Evolutionary conservation across 345 rosid species (phyloP).

Genomic region (Litchi chinensis): DNA sequence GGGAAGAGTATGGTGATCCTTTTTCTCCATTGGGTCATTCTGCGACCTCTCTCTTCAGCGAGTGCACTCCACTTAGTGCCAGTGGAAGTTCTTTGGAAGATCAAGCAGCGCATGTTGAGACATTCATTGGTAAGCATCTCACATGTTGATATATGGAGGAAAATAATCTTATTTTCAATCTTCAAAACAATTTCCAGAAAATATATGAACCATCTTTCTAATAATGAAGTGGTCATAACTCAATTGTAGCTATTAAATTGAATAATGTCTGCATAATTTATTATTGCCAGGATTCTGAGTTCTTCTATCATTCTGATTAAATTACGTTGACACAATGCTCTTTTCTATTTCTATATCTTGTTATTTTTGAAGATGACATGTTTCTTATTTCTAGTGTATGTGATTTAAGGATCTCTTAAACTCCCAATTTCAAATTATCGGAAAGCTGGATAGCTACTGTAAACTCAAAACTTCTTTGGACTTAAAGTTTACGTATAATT

Average conservation of each 20-base stretch:
- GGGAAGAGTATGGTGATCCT: conserved; percentile 60
- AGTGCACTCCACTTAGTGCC: conserved; percentile 55
- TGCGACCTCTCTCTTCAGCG: conserved; percentile 61
- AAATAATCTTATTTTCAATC: neutral
- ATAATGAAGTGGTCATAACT: neutral
- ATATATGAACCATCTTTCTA: neutral
- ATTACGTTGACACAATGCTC: neutral
- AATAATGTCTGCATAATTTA: neutral
- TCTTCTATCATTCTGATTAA: neutral
- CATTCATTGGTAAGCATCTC: conserved; percentile 47
- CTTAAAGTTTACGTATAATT: conserved; percentile 11
- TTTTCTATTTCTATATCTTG: neutral
- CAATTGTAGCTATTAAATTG: neutral
- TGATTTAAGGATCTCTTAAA: neutral
- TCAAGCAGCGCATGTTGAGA: conserved; percentile 36
- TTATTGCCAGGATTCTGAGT: neutral
- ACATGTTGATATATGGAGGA: conserved; percentile 9
- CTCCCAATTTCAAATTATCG: neutral
- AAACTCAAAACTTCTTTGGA: neutral
- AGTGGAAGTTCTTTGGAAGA: conserved; percentile 69
- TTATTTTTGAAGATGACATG: neutral
- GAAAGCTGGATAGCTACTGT: neutral
- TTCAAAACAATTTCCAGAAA: conserved; percentile 2
- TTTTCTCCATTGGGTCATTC: conserved; percentile 64
- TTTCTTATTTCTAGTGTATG: neutral